Evolutionary conservation across 352 stramenopile genomes (phyloP).

Genomic region (Globisporangium megalacanthum): DNA sequence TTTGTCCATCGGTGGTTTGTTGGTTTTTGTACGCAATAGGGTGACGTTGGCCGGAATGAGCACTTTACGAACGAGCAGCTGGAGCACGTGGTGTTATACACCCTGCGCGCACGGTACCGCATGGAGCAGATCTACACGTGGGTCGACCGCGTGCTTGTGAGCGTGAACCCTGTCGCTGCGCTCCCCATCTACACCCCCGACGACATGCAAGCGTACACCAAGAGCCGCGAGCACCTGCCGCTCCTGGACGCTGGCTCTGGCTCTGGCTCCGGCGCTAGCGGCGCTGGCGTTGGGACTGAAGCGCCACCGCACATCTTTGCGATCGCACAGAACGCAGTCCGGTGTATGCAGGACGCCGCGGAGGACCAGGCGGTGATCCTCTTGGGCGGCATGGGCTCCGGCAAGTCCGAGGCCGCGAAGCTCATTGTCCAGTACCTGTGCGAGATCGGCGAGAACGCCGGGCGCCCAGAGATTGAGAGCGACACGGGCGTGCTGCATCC

Average conservation of each 20-base stretch:
- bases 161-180: slow-evolving; percentile 60
- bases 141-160: slow-evolving; percentile 71
- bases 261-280: slow-evolving; percentile 16
- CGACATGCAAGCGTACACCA: slow-evolving; percentile 77
- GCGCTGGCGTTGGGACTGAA: no score
- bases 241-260: slow-evolving; percentile 57
- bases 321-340: slow-evolving; percentile 70
- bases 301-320: slow-evolving; percentile 72
- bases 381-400: slow-evolving; percentile 62
- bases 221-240: slow-evolving; percentile 46
- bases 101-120: slow-evolving; percentile 60
- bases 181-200: slow-evolving; percentile 82
- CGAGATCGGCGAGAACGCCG: slow-evolving; percentile 59
- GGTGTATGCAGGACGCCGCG: slow-evolving; percentile 69
- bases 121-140: slow-evolving; percentile 84
- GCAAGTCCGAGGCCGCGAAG: slow-evolving; percentile 79
- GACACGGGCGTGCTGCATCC: slow-evolving; percentile 57
- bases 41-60: slow-evolving; percentile 52
- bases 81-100: slow-evolving; percentile 74
- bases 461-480: slow-evolving; percentile 25
- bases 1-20: no score
- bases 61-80: slow-evolving; percentile 55
- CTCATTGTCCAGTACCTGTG: slow-evolving; percentile 81
- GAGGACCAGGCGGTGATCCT: slow-evolving; percentile 79
- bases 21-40: no score